Evolutionary conservation across 176 grass and related monocot genomes (phyloP).

Genomic region (Areca catechu): DNA sequence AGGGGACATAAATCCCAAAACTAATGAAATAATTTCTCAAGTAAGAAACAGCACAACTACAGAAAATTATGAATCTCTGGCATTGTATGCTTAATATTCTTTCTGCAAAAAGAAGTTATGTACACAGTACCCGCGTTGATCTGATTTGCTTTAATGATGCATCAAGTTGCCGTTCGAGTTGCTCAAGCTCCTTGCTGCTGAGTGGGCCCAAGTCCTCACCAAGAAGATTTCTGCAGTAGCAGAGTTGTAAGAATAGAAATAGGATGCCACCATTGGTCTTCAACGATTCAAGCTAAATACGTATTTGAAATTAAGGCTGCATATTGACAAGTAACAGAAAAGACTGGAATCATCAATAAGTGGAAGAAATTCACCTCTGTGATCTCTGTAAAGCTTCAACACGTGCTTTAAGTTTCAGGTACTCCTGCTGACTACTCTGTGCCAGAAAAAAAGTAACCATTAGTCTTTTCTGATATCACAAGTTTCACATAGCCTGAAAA

Average conservation of each 20-base stretch:
- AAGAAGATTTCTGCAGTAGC: conserved; percentile 64
- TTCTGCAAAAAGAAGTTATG: background rate
- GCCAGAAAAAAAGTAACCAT: background rate
- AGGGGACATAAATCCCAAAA: too few relatives aligned
- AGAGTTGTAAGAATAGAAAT: background rate
- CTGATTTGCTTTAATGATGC: conserved; percentile 85
- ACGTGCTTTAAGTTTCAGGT: conserved; percentile 56
- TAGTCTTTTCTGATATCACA: too few relatives aligned
- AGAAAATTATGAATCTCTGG: too few relatives aligned
- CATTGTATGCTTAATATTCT: too few relatives aligned
- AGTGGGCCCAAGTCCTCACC: conserved; percentile 70
- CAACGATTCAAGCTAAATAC: too few relatives aligned
- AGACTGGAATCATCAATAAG: background rate
- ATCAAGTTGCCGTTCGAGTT: conserved; percentile 90
- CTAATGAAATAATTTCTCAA: too few relatives aligned
- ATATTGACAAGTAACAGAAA: too few relatives aligned
- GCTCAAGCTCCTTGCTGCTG: conserved; percentile 62
- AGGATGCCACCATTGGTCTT: too few relatives aligned
- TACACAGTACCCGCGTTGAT: conserved; percentile 64
- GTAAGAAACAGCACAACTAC: too few relatives aligned
- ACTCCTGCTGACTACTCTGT: conserved; percentile 76
- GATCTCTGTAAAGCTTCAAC: conserved; percentile 63
- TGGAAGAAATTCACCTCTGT: conserved; percentile 46
- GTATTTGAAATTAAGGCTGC: too few relatives aligned
- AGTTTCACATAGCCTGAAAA: too few relatives aligned